Evolutionary conservation across 2,329 filamentous ascomycete species (phyloP), one percentile per base, ranked within the genome.

Genomic region (Ascochyta pisi): DNA sequence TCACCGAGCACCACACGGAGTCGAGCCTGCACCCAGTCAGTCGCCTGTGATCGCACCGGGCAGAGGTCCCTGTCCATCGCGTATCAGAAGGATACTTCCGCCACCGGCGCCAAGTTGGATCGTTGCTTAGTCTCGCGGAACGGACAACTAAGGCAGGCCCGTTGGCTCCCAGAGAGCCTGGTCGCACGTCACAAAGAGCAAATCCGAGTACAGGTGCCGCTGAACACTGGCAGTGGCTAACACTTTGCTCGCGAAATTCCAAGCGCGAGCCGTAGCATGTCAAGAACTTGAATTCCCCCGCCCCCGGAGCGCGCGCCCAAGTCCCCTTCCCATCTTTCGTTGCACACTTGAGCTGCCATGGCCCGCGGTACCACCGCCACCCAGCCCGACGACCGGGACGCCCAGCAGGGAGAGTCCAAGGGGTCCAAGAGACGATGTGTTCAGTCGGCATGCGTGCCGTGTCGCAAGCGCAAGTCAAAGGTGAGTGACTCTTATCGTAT

Each of bases 391-490:
- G 57, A 67, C 7, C 58, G 65, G 23, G 63, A 63, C 45, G 31
- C 48, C 58, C 53, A 56, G 26, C 59, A 65, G 47, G 62, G 53
- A 31, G 70, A 71, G 43, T 41, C 63, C 40, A 75, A 71, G 58
- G 53, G 62, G 3, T 65, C 57, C 63, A 76, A 76, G 59, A 63
- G 73, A 31, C 64, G 73, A 34, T 76, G 73, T 51, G 70, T 75
- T 16, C 69, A 69, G 50, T 73, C 70, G 7, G 79, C 80, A 26
- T 82, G 80, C 61, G 78, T 80, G 37, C 78, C 79, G n/a, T 82
- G 80, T 64, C 73, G 80, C 37, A 81, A 79, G 64, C 77, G 80
- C 54, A 82, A 82, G 63, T 80, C 77, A 54, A 82, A 82, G 72
- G 80, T 79, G 55, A 67, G 66, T 64, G 23, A 52, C 43, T 38